Evolutionary conservation across 2,329 filamentous ascomycete genomes (phyloP).

Genomic region (Purpureocillium takamizusanense): DNA sequence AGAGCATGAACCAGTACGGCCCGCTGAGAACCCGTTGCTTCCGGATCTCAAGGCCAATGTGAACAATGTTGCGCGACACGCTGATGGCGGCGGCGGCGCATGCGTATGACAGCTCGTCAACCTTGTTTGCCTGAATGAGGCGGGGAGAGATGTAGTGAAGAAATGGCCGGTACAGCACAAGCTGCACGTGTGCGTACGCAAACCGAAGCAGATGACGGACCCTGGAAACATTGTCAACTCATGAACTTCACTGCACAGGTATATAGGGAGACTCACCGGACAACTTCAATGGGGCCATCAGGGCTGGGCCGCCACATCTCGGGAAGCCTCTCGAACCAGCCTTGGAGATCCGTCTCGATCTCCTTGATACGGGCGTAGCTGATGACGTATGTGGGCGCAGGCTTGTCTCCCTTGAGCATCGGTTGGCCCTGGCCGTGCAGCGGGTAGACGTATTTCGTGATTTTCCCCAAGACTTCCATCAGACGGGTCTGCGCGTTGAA

Average conservation of each 20-base stretch:
- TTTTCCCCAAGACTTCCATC: conserved; percentile 55
- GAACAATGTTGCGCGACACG: conserved; percentile 64
- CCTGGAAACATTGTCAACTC: conserved; percentile 19
- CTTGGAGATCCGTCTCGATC: conserved; percentile 53
- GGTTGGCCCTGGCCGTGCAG: conserved; percentile 45
- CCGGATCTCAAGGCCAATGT: conserved; percentile 71
- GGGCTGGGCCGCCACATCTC: conserved; percentile 69
- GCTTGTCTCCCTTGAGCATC: conserved; percentile 29
- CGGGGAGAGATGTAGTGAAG: conserved; percentile 71
- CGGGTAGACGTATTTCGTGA: conserved; percentile 58
- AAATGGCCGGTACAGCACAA: conserved; percentile 76
- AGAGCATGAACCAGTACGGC: conserved; percentile 81
- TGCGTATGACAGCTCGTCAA: conserved; percentile 72
- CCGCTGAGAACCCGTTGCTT: conserved; percentile 67
- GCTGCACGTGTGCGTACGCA: conserved; percentile 74
- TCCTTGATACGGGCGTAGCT: conserved; percentile 55
- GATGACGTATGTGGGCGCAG: conserved; percentile 48
- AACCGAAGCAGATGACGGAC: conserved; percentile 70
- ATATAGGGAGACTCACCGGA: conserved; percentile 48
- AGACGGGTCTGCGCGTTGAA: conserved; percentile 58
- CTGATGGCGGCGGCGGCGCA: conserved; percentile 56
- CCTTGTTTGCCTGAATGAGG: conserved; percentile 41
- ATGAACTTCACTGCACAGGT: not conserved
- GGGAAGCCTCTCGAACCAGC: conserved; percentile 61
- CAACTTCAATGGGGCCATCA: conserved; percentile 64